A percentile compares a stretch with the other conserved stretches of the same genome.
Conservation (phyloP, 768 basidiomycete species). For the Pisolithus microcarpus region DNA sequence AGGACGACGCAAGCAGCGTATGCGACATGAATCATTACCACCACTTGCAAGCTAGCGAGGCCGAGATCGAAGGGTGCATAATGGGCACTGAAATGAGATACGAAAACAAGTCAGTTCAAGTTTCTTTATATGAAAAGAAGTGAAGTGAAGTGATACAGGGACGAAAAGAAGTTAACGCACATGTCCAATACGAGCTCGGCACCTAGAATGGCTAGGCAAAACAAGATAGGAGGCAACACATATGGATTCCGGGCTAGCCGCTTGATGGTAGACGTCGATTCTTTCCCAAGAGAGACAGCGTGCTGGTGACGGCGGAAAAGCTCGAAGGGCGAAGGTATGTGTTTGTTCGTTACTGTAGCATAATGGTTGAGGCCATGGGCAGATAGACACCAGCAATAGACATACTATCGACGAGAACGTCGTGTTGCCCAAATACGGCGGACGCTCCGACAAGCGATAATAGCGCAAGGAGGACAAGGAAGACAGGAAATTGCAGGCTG, state of each 20-base stretch:
- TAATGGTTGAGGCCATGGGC: background rate
- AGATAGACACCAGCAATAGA: slow-evolving; percentile 7
- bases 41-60: slow-evolving; percentile 67
- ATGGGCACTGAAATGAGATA: slow-evolving; percentile 30
- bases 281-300: background rate
- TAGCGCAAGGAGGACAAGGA: slow-evolving; percentile 49
- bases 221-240: slow-evolving; percentile 53
- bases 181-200: slow-evolving; percentile 48
- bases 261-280: slow-evolving; percentile 4
- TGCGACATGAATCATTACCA: slow-evolving; percentile 75
- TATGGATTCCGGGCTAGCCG: slow-evolving; percentile 68
- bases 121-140: background rate
- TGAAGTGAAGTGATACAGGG: too few relatives aligned
- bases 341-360: slow-evolving; percentile 50
- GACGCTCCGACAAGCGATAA: slow-evolving; percentile 52
- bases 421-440: slow-evolving; percentile 53
- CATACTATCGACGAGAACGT: slow-evolving; percentile 58
- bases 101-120: background rate
- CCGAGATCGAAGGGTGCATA: slow-evolving; percentile 76
- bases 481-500: slow-evolving; percentile 63
- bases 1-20: slow-evolving; percentile 80
- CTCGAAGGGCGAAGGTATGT: slow-evolving; percentile 46
- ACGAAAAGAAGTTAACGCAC: slow-evolving; percentile 35
- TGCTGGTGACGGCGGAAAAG: slow-evolving; percentile 32
- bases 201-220: slow-evolving; percentile 47